A percentile compares a stretch with the other conserved stretches of the same genome.
phyloP scores from a whole-genome alignment of 768 basidiomycete genomes.

The Amyloporia xantha region DNA sequence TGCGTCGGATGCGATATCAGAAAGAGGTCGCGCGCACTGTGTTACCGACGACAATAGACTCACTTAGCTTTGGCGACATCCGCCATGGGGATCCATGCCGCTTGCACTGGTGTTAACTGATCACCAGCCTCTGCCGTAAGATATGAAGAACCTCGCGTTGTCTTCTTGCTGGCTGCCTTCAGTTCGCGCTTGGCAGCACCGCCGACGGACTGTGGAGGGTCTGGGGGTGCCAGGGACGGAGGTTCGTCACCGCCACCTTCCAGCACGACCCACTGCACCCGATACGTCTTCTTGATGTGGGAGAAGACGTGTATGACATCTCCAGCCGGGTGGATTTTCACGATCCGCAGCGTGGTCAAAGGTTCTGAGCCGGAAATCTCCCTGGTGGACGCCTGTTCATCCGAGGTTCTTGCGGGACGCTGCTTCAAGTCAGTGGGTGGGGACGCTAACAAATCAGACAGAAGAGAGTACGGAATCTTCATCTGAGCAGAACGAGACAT shows the following conservation, averaged over 20 bases:
- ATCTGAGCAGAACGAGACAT: conserved; percentile 29
- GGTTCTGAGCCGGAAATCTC: too few species aligned
- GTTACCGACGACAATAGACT: conserved; percentile 22
- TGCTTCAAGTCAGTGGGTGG: conserved; percentile 11
- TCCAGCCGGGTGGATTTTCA: conserved; percentile 45
- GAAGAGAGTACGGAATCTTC: conserved; percentile 30
- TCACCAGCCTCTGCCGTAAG: conserved; percentile 11
- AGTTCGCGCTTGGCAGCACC: conserved; percentile 8
- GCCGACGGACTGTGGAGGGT: background rate
- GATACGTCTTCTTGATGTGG: conserved; percentile 84
- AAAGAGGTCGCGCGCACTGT: background rate
- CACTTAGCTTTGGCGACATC: conserved; percentile 59
- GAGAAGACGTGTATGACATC: conserved; percentile 81
- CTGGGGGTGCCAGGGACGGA: conserved; percentile 17
- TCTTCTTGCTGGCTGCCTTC: conserved; percentile 4
- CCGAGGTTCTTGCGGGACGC: conserved; percentile 4
- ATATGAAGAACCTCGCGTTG: background rate
- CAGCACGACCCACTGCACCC: conserved; percentile 63
- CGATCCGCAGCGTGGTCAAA: conserved; percentile 28
- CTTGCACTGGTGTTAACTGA: conserved; percentile 11
- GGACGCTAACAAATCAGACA: conserved; percentile 33
- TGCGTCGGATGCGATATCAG: conserved; percentile 3
- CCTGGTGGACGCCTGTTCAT: conserved; percentile 12
- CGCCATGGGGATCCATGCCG: conserved; percentile 47
- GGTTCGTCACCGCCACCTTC: conserved; percentile 53